Conservation (phyloP, 2,329 filamentous ascomycete genomes). For the Chaetoscypha palmicola region DNA sequence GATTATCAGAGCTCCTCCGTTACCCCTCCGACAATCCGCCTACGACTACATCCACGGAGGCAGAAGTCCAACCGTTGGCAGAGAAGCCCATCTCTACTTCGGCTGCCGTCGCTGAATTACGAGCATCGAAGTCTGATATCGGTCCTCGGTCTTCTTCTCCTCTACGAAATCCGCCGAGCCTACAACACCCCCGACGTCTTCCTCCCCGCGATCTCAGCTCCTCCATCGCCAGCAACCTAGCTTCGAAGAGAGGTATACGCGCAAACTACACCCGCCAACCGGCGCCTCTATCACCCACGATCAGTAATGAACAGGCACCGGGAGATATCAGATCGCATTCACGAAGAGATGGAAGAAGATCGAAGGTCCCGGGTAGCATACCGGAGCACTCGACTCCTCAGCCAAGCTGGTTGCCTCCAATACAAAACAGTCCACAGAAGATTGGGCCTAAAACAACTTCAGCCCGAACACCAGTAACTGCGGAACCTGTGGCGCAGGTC, state of each 20-base stretch:
- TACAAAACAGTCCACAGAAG: conserved; percentile 28
- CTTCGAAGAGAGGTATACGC: conserved; percentile 75
- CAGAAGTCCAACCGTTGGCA: conserved; percentile 23
- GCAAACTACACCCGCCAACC: conserved; percentile 59
- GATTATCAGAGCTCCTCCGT: conserved; percentile 74
- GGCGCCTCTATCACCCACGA: conserved; percentile 60
- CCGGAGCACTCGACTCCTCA: conserved; percentile 41
- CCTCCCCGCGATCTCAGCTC: conserved; percentile 64
- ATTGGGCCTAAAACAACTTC: conserved; percentile 21
- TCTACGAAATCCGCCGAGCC: conserved; percentile 22
- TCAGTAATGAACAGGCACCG: conserved; percentile 67
- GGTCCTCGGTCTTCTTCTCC: conserved; percentile 25
- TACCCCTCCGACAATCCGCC: conserved; percentile 43
- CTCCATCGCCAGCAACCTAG: conserved; percentile 83
- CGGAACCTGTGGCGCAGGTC: conserved; percentile 21
- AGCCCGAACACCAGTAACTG: conserved; percentile 30
- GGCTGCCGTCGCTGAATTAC: conserved; percentile 29
- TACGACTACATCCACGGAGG: conserved; percentile 16
- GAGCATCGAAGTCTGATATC: conserved; percentile 28
- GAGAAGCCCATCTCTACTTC: conserved; percentile 29
- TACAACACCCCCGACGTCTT: conserved; percentile 32
- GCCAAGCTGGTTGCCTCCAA: conserved; percentile 47
- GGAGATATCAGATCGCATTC: conserved; percentile 58
- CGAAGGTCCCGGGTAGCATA: conserved; percentile 44
- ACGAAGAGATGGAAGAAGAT: conserved; percentile 42